Percentiles rank a stretch among this genome's conserved stretches.
Evolutionary conservation across 768 basidiomycete genomes (phyloP).

Genomic region (Peribolospora baueri): DNA sequence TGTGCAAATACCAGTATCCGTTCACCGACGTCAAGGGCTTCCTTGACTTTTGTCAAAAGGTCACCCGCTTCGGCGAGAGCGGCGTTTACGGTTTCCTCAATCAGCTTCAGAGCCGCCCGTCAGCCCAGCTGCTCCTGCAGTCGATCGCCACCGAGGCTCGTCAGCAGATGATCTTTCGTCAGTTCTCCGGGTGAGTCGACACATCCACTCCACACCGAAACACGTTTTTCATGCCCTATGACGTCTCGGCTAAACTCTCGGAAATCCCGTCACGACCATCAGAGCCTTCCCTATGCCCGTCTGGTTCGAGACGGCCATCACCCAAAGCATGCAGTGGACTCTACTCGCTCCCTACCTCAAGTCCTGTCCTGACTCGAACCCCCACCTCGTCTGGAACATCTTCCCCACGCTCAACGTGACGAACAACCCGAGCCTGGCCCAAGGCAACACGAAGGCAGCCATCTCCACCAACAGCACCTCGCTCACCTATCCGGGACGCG

Average conservation of each 20-base stretch:
- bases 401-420: constrained; percentile 33
- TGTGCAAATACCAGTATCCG: constrained; percentile 32
- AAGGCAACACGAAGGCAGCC: constrained; percentile 22
- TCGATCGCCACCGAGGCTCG: constrained; percentile 37
- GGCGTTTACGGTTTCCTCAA: constrained; percentile 42
- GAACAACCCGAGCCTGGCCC: constrained; percentile 20
- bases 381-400: constrained; percentile 30
- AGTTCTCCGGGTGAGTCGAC: constrained; percentile 25
- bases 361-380: constrained; percentile 31
- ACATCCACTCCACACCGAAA: not conserved
- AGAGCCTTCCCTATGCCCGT: constrained; percentile 11
- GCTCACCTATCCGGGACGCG: constrained; percentile 26
- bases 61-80: constrained; percentile 22
- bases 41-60: constrained; percentile 35
- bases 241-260: not conserved
- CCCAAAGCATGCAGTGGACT: constrained; percentile 41
- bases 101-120: constrained; percentile 34
- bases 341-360: constrained; percentile 31
- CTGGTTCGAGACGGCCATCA: constrained; percentile 33
- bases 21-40: constrained; percentile 35
- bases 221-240: not conserved
- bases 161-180: constrained; percentile 42
- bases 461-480: constrained; percentile 34
- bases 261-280: not conserved
- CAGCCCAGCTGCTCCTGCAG: constrained; percentile 31